Conservation (phyloP, 108 stramenopile species). For the Cyclostephanos invisitatus region DNA sequence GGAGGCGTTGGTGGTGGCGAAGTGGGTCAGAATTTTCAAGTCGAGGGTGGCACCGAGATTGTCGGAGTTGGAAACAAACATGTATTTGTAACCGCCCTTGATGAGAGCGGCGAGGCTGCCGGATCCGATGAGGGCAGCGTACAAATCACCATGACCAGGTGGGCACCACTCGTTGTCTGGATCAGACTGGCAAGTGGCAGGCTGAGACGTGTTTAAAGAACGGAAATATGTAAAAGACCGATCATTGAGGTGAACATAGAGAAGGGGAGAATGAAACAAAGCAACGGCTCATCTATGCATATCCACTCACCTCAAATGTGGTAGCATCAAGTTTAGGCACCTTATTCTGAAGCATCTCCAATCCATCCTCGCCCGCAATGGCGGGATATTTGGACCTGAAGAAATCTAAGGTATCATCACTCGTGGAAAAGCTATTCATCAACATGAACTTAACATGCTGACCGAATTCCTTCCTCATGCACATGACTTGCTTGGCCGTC, state of each 20-base stretch:
- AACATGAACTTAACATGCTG: conserved; percentile 97
- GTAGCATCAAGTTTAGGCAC: conserved; percentile 95
- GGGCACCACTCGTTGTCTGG: conserved; percentile 99
- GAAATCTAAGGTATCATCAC: conserved; percentile 94
- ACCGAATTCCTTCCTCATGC: conserved; percentile 91
- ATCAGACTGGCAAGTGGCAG: conserved; percentile 77
- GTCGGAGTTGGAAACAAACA: conserved; percentile 99
- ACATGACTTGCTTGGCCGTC: conserved; percentile 97
- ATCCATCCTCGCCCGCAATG: conserved; percentile 88
- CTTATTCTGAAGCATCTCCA: conserved; percentile 99
- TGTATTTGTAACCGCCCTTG: conserved; percentile 96
- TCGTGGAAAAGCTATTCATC: conserved; percentile 99
- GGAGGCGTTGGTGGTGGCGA: conserved; percentile 86
- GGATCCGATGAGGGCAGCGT: conserved; percentile 96
- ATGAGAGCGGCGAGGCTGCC: conserved; percentile 94
- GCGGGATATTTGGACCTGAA: conserved; percentile 84
- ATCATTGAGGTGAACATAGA: neutral
- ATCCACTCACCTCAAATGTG: conserved; percentile 74
- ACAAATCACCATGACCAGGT: conserved; percentile 99
- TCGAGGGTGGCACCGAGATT: conserved; percentile 99
- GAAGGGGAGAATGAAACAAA: neutral
- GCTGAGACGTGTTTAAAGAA: conserved; percentile 38
- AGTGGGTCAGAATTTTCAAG: conserved; percentile 92
- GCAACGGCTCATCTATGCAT: neutral
- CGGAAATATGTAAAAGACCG: neutral